Percentiles rank a stretch among this genome's conserved stretches.
Conservation (phyloP, 2,329 filamentous ascomycete species). For the Eutypella sp. region DNA sequence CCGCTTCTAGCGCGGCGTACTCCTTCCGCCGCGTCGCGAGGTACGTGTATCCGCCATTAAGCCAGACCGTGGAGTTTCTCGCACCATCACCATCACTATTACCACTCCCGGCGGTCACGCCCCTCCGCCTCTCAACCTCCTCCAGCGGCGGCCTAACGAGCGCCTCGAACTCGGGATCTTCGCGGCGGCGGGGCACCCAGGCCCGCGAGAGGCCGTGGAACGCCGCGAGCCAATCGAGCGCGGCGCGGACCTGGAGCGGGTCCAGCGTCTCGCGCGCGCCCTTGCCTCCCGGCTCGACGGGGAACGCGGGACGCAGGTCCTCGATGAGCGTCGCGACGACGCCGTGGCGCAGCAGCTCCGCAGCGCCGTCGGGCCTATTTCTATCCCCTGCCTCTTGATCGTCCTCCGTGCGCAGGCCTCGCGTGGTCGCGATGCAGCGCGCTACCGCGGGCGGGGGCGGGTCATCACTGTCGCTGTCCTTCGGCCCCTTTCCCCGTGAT, state of each 20-base stretch:
- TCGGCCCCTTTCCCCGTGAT: constrained; percentile 30
- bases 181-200: constrained; percentile 14
- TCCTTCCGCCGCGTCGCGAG: constrained; percentile 58
- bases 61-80: constrained; percentile 48
- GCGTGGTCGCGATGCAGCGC: constrained; percentile 15
- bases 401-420: too few species aligned
- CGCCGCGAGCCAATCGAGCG: constrained; percentile 56
- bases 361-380: constrained; percentile 13
- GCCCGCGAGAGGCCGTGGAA: constrained; percentile 56
- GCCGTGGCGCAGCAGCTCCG: constrained; percentile 26
- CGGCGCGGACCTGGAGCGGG: constrained; percentile 42
- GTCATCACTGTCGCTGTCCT: constrained; percentile 27
- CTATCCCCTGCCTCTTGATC: too few species aligned
- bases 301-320: constrained; percentile 49
- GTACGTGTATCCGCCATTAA: constrained; percentile 66
- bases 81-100: constrained; percentile 11
- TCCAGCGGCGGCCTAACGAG: constrained; percentile 52
- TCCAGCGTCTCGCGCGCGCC: constrained; percentile 37
- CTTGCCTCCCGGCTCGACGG: constrained; percentile 53
- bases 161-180: constrained; percentile 17
- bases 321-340: constrained; percentile 52
- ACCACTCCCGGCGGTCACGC: constrained; percentile 5
- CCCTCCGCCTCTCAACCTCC: constrained; percentile 35
- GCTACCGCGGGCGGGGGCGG: constrained; percentile 18
- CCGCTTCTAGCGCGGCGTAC: constrained; percentile 41